A percentile compares a stretch with the other conserved stretches of the same genome.
These are phyloP conservation scores for Marasmius sp. DNA, from an alignment of 1,284 basidiomycete genomes.

Conservation along the genomic window DNA sequence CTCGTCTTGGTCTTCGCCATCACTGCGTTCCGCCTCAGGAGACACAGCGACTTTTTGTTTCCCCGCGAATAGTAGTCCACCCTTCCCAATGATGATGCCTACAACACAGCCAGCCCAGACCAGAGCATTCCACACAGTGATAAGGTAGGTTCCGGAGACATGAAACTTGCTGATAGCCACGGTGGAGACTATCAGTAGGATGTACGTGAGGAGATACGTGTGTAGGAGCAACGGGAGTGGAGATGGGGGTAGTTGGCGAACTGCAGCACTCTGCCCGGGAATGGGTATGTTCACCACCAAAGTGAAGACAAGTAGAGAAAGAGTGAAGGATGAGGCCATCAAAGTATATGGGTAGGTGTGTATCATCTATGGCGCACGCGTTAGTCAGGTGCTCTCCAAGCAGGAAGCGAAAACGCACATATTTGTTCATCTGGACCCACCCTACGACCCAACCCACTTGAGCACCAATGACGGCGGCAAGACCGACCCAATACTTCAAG, in stretches of 20 bases:
- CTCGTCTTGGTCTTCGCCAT: constrained; percentile 16
- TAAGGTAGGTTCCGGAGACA: constrained; percentile 55
- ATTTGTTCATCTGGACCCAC: constrained; percentile 59
- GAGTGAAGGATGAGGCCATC: constrained; percentile 45
- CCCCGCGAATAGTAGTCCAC: constrained; percentile 18
- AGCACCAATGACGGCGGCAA: constrained; percentile 43
- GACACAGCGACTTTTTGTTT: neutral
- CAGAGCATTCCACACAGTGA: constrained; percentile 56
- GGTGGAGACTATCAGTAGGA: constrained; percentile 52
- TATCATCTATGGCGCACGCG: constrained; percentile 43
- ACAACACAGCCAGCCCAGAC: constrained; percentile 48
- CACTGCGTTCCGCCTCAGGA: constrained; percentile 7
- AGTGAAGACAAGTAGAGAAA: constrained; percentile 50
- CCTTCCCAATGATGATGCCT: constrained; percentile 23
- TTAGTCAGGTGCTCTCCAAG: neutral
- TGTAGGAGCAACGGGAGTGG: constrained; percentile 44
- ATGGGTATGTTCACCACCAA: constrained; percentile 37
- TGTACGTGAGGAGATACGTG: constrained; percentile 55
- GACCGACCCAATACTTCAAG: constrained; percentile 59
- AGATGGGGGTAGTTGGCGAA: constrained; percentile 5
- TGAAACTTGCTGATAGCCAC: constrained; percentile 39
- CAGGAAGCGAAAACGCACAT: constrained; percentile 45
- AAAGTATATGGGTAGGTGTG: constrained; percentile 59
- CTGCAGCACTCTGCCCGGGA: constrained; percentile 16
- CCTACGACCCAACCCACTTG: constrained; percentile 49